These are phyloP conservation scores for Myxozyma mucilagina DNA, from an alignment of 805 yeast species.

Conservation along the genomic window DNA sequence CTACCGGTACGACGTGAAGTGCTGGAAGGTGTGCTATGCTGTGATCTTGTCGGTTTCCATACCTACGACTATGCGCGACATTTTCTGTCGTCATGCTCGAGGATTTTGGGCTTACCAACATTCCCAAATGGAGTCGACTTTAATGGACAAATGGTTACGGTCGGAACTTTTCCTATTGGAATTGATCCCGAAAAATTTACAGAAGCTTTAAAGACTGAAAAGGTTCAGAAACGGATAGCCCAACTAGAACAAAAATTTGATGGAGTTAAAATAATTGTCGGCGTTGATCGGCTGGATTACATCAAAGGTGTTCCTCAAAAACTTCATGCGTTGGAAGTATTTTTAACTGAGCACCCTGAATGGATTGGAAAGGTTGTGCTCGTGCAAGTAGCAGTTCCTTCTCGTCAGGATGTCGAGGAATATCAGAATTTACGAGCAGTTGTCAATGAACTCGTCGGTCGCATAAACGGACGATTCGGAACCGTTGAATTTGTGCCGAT, in stretches of 20 bases:
- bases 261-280: constrained; percentile 84
- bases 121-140: constrained; percentile 88
- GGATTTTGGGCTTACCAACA: constrained; percentile 78
- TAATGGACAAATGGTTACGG: constrained; percentile 71
- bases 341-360: constrained; percentile 89
- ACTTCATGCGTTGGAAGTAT: constrained; percentile 92
- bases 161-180: constrained; percentile 99
- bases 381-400: constrained; percentile 96
- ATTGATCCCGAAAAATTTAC: constrained; percentile 91
- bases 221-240: constrained; percentile 65
- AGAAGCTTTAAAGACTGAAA: constrained; percentile 65
- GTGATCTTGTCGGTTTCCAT: constrained; percentile 95
- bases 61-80: constrained; percentile 99
- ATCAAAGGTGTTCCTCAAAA: constrained; percentile 98
- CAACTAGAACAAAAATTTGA: constrained; percentile 65
- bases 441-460: constrained; percentile 93
- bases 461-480: constrained; percentile 95
- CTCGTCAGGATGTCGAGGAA: constrained; percentile 97
- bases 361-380: constrained; percentile 97
- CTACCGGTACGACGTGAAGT: constrained; percentile 94
- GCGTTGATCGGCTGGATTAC: constrained; percentile 94
- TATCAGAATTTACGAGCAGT: constrained; percentile 90
- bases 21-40: constrained; percentile 84
- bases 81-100: constrained; percentile 83
- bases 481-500: constrained; percentile 97